These are phyloP conservation scores for Eleusine indica DNA, from an alignment of 176 grass and related monocot genomes.

Conservation along the genomic window DNA sequence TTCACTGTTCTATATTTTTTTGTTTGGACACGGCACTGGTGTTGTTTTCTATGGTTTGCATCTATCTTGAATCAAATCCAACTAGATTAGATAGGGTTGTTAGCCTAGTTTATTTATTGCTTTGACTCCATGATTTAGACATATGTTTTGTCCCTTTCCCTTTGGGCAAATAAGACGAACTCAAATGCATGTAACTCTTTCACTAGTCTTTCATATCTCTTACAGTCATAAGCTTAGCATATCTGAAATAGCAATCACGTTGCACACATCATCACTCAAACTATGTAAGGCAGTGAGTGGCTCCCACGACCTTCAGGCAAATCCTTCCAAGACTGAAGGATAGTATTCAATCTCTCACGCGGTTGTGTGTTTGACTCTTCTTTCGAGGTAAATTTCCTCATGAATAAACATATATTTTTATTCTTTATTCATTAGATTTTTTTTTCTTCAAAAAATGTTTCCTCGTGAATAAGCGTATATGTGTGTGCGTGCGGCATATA, in stretches of 20 bases:
- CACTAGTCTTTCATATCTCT: neutral
- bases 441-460: neutral
- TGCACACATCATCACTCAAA: no score
- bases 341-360: neutral
- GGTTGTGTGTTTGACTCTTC: constrained; percentile 34
- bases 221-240: neutral
- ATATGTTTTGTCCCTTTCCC: neutral
- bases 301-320: neutral
- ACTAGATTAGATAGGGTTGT: neutral
- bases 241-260: no score
- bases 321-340: neutral
- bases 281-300: neutral
- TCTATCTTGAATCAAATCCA: neutral
- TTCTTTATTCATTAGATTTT: no score
- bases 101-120: neutral
- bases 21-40: neutral
- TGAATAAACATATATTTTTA: neutral
- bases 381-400: constrained; percentile 16
- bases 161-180: neutral
- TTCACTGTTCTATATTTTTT: neutral
- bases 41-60: neutral
- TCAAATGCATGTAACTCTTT: neutral
- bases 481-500: neutral
- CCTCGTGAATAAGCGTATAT: neutral
- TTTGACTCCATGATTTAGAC: neutral